phyloP scores from a whole-genome alignment of 1,284 basidiomycete species.

The Neotropicomus parvogracilis region DNA sequence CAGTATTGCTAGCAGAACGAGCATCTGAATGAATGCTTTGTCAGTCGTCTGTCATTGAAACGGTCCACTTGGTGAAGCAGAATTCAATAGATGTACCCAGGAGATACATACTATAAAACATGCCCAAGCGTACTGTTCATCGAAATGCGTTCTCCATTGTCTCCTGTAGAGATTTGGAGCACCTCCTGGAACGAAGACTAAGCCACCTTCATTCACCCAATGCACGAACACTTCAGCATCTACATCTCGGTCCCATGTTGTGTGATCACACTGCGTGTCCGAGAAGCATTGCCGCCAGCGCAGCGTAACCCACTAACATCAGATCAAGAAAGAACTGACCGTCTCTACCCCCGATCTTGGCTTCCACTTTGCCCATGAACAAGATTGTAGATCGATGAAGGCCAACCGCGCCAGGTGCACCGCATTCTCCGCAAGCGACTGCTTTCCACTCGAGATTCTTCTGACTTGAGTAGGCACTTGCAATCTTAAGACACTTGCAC shows the following conservation, averaged over 20 bases:
- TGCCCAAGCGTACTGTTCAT: constrained; percentile 33
- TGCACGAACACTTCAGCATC: constrained; percentile 54
- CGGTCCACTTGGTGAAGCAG: too few relatives aligned
- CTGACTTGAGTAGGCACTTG: constrained; percentile 63
- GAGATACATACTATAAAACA: too few relatives aligned
- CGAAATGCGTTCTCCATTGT: constrained; percentile 29
- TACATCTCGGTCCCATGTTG: constrained; percentile 32
- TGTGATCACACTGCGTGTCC: constrained; percentile 65
- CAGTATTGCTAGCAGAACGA: too few relatives aligned
- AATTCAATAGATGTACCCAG: too few relatives aligned
- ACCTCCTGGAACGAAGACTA: constrained; percentile 43
- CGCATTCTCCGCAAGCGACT: constrained; percentile 51
- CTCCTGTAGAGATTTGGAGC: constrained; percentile 30
- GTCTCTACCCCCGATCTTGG: constrained; percentile 43
- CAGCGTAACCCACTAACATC: constrained; percentile 50
- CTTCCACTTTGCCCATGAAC: constrained; percentile 63
- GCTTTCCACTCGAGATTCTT: constrained; percentile 45
- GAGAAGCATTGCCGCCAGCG: constrained; percentile 52
- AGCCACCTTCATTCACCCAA: constrained; percentile 56
- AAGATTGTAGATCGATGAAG: constrained; percentile 50
- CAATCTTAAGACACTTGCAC: constrained; percentile 63
- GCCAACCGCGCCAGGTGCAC: constrained; percentile 66
- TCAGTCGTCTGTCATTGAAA: too few relatives aligned
- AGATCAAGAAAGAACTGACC: constrained; percentile 55
- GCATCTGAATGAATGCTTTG: too few relatives aligned